phyloP scores from a whole-genome alignment of 2,329 filamentous ascomycete species.

The Cyanodermella asteris region DNA sequence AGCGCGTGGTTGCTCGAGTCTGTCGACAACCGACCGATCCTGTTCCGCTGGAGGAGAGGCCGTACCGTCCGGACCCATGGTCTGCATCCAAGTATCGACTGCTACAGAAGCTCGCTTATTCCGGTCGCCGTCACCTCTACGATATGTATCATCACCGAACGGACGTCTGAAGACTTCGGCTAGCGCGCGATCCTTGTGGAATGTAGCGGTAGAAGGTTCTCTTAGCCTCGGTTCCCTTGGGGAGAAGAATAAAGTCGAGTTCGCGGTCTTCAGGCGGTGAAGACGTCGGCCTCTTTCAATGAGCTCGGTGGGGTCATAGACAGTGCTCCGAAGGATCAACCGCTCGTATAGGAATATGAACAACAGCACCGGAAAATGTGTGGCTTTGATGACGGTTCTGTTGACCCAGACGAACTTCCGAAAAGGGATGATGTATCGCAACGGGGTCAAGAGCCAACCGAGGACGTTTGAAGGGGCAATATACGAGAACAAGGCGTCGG shows the following conservation, averaged over 20 bases:
- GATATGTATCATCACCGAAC: slow-evolving; percentile 15
- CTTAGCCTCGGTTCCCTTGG: slow-evolving; percentile 42
- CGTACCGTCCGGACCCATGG: slow-evolving; percentile 31
- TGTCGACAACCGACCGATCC: slow-evolving; percentile 34
- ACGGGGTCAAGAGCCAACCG: slow-evolving; percentile 68
- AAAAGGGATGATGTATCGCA: slow-evolving; percentile 62
- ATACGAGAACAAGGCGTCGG: slow-evolving; percentile 89
- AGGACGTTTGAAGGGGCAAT: slow-evolving; percentile 79
- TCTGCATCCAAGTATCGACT: slow-evolving; percentile 79
- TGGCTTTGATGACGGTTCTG: slow-evolving; percentile 73
- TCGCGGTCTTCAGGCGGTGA: too few relatives aligned
- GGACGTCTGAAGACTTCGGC: slow-evolving; percentile 64
- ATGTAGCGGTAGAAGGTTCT: slow-evolving; percentile 72
- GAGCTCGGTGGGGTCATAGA: slow-evolving; percentile 67
- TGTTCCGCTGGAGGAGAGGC: slow-evolving; percentile 38
- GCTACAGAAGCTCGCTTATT: slow-evolving; percentile 55
- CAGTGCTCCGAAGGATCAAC: slow-evolving; percentile 48
- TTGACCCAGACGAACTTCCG: slow-evolving; percentile 68
- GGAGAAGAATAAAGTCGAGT: too few relatives aligned
- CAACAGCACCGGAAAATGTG: slow-evolving; percentile 72
- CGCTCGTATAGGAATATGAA: slow-evolving; percentile 75
- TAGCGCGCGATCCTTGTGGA: slow-evolving; percentile 70
- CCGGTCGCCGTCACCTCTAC: too few relatives aligned
- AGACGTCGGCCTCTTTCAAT: slow-evolving; percentile 45
- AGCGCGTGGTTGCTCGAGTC: slow-evolving; percentile 31